Base-by-base conservation (phyloP, 1,284 basidiomycete species). In the Binderoboletus segoi region DNA sequence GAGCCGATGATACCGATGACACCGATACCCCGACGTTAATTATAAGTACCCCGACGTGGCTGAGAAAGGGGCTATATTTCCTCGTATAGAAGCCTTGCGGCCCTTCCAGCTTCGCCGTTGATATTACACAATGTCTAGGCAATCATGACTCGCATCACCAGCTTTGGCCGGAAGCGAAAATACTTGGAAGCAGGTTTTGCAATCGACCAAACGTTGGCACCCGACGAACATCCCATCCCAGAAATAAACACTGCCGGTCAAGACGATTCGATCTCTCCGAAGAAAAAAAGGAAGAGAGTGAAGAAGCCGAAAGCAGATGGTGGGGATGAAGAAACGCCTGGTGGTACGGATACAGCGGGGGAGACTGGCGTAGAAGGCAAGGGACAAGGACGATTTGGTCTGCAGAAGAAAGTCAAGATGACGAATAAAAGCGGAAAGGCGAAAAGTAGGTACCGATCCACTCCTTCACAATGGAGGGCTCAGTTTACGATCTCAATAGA, bases 81-180 rank as follows among this genome's bases (percentile, higher is more conserved):
- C 41, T 16, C 30, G 37, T 45, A 30, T 23, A 11, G 32, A 3
- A 20, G 21, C 38, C 7, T 32, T 8, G 12, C 30, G 30, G 30
- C 30, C 8, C 12, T 32, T 12, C 30, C 30, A 32, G 30, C 7
- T 32, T 32, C 8, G 12, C 30, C 7, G 12, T 32, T 32, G 30
- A 32, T 32, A n/a, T n/a, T n/a, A n/a, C n/a, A n/a, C n/a, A n/a
- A 32, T 12, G 21, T 8, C 13, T 24, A 38, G 33, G 40, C 44
- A 11, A 32, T 42, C 59, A 91, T 91, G 89, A 91, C 89, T 11
- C 81, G 89, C 51, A 77, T 85, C 58, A 90, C 88, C 11, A 85
- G 84, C 63, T 79, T 90, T 67, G 86, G 84, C 18, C 78, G 80
- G 50, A 92, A 92, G 69, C 78, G 89, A 50, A 85, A 83, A 10